Evolutionary conservation across 2,329 filamentous ascomycete species (phyloP).

Genomic region (Aspergillus carbonarius): DNA sequence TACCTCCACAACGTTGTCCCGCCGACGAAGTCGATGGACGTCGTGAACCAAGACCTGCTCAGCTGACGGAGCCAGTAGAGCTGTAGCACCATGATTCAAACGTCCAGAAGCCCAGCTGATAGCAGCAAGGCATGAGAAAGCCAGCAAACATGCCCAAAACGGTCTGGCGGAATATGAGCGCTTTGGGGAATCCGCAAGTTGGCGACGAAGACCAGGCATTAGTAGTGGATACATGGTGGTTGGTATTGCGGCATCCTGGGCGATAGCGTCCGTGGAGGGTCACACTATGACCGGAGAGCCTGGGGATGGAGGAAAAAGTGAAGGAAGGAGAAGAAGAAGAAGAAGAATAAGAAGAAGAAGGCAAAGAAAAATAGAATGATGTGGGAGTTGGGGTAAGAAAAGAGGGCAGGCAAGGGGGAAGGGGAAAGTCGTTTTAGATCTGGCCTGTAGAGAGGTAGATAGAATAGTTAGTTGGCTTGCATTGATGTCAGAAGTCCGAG

Average conservation of each 20-base stretch:
- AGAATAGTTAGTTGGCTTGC: slow-evolving; percentile 1
- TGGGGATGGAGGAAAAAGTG: not conserved
- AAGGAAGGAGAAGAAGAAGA: not conserved
- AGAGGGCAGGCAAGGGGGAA: not conserved
- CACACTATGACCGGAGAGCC: not conserved
- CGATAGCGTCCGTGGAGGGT: not conserved
- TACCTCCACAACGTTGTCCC: slow-evolving; percentile 31
- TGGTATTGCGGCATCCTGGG: slow-evolving; percentile 29
- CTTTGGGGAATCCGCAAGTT: slow-evolving; percentile 21
- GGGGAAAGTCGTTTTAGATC: not conserved
- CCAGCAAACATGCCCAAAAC: slow-evolving; percentile 48
- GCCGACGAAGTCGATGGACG: slow-evolving; percentile 15
- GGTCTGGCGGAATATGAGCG: slow-evolving; percentile 45
- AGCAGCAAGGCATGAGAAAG: slow-evolving; percentile 34
- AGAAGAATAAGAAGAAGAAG: no score
- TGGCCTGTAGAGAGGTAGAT: not conserved
- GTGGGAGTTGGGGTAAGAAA: not conserved
- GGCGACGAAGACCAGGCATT: slow-evolving; percentile 20
- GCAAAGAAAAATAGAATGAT: no score
- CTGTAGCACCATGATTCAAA: slow-evolving; percentile 7
- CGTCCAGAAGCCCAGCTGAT: slow-evolving; percentile 28
- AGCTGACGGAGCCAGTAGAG: not conserved
- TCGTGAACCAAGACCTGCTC: not conserved
- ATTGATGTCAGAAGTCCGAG: not conserved
- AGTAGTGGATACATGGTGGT: slow-evolving; percentile 27